phyloP scores from a whole-genome alignment of 129 eudicot species.

The Apium graveolens region DNA sequence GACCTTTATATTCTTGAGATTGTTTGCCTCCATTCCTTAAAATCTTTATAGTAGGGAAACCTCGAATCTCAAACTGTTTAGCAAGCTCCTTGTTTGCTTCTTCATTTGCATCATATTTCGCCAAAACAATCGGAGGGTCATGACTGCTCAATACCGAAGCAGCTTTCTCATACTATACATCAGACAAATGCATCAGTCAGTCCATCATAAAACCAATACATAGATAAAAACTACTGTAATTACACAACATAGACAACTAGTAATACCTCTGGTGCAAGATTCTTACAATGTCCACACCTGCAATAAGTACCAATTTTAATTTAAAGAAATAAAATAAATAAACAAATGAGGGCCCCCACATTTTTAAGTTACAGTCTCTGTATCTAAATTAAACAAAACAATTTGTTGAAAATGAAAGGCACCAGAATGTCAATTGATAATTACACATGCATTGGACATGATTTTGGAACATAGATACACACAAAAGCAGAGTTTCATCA shows the following conservation, averaged over 20 bases:
- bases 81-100: constrained; percentile 61
- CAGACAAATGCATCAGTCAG: background rate
- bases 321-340: background rate
- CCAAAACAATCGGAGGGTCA: constrained; percentile 71
- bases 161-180: constrained; percentile 70
- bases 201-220: background rate
- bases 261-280: constrained; percentile 81
- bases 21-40: constrained; percentile 64
- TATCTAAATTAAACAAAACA: too few species aligned
- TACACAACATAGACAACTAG: background rate
- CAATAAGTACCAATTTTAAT: too few species aligned
- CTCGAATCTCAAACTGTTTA: constrained; percentile 33
- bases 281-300: constrained; percentile 86
- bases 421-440: too few species aligned
- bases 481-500: background rate
- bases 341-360: background rate
- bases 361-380: too few species aligned
- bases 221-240: background rate
- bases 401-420: too few species aligned
- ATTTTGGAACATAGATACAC: background rate
- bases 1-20: constrained; percentile 69
- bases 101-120: constrained; percentile 71
- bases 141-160: constrained; percentile 62
- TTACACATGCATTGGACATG: too few species aligned
- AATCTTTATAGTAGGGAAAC: constrained; percentile 80